Base-by-base conservation (phyloP, 805 yeast genomes). In the Lipomyces spencermartinsiae region DNA sequence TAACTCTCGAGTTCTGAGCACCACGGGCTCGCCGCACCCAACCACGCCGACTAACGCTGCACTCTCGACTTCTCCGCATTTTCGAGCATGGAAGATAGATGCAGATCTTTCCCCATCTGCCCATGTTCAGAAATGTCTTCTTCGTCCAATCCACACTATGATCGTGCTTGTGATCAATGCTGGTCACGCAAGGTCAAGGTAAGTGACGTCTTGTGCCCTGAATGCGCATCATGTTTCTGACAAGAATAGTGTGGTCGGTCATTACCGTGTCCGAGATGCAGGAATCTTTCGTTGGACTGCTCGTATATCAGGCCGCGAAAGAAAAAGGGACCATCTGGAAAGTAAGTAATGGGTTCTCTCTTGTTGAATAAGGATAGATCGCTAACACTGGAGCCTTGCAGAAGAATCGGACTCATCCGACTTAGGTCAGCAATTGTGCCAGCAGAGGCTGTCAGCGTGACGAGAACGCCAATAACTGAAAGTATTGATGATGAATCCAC, bases 301-400 rank as follows among this genome's bases (percentile, higher is more conserved):
- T 12, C 60, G 1, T 57, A 57, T 12, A 31, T 9, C 60, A 33
- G 49, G 57, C 12, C 57, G 1, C 43, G 55, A 19, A 34, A 8
- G n/a, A 57, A 57, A 25, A 57, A 39, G 12, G 60, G 60, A 14
- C 60, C 43, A 25, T 3, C 60, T 12, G 60, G 60, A 39, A 57
- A 31, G 60, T 57, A 57, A 35, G 6, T 25, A 10, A 12, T 53
- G 33, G 25, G 29, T 25, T 53, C 8, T 3, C 22, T 1, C 19
- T 10, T 25, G 4, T 14, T 53, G 56, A 53, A 4, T 22, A 10
- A 12, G 16, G 9, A 1, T 19, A 10, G 25, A 4, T 35, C 31
- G 8, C 31, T 57, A 12, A 39, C 49, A 8, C 29, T 39, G 4
- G 4, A 25, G 29, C 29, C 31, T 57, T 57, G 29, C 14, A 35